Evolutionary conservation across 2,329 filamentous ascomycete species (phyloP).

Genomic region (Neurospora sp.): DNA sequence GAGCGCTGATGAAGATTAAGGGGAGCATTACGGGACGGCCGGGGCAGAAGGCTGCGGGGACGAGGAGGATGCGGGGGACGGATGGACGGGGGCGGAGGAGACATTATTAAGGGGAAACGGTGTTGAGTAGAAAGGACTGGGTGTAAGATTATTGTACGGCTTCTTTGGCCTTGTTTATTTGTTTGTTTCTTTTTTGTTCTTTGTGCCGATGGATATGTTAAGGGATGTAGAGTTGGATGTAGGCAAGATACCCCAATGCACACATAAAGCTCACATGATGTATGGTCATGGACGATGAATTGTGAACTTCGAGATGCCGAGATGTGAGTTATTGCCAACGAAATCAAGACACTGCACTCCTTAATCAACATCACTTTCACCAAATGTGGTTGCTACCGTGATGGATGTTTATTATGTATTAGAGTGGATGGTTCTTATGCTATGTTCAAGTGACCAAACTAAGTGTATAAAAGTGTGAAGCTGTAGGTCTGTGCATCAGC

Average conservation of each 20-base stretch:
- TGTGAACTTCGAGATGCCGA: not conserved
- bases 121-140: not conserved
- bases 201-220: not conserved
- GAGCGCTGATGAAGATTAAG: constrained; percentile 63
- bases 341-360: not conserved
- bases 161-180: not conserved
- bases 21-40: constrained; percentile 59
- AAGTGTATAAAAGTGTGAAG: not conserved
- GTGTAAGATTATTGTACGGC: not conserved
- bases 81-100: constrained; percentile 47
- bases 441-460: not conserved
- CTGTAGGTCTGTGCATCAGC: not conserved
- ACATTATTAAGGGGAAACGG: not conserved
- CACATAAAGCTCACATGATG: not conserved
- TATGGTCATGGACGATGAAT: not conserved
- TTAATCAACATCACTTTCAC: not conserved
- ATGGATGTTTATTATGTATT: not conserved
- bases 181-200: not conserved
- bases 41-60: constrained; percentile 67
- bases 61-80: constrained; percentile 63
- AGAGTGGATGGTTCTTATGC: not conserved
- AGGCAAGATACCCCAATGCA: not conserved
- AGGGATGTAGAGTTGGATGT: not conserved
- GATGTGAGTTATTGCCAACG: too few relatives aligned
- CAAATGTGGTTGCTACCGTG: not conserved